Percentiles rank a stretch among this genome's conserved stretches.
phyloP scores from a whole-genome alignment of 805 yeast genomes.

The Danielozyma ontarioensis region DNA sequence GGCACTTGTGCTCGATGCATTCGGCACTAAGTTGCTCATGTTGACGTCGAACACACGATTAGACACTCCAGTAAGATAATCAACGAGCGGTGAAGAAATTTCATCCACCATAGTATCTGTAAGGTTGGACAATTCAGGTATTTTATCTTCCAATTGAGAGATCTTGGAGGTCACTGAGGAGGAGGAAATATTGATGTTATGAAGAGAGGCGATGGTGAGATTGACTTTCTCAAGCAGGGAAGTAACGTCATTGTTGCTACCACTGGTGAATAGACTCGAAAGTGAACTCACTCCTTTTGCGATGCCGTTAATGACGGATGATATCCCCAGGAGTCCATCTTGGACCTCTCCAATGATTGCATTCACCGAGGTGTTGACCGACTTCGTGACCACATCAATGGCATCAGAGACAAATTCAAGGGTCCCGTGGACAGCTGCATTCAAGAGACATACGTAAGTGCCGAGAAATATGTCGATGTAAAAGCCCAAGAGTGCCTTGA shows the following conservation, averaged over 20 bases:
- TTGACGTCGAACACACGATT: too few relatives aligned
- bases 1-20: too few relatives aligned
- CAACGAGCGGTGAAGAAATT: too few relatives aligned
- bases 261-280: conserved; percentile 44
- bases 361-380: conserved; percentile 56
- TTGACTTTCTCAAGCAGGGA: conserved; percentile 52
- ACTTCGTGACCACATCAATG: conserved; percentile 53
- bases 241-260: conserved; percentile 17
- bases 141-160: conserved; percentile 40
- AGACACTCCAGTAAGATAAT: too few relatives aligned
- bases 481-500: conserved; percentile 58
- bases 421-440: conserved; percentile 68
- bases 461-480: conserved; percentile 72
- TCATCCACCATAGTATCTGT: conserved; percentile 51
- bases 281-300: conserved; percentile 43
- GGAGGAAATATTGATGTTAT: conserved; percentile 46
- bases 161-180: conserved; percentile 55
- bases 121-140: conserved; percentile 65
- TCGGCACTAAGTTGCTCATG: too few relatives aligned
- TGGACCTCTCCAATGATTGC: conserved; percentile 57
- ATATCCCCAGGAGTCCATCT: conserved; percentile 57
- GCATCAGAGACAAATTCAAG: conserved; percentile 70
- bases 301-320: conserved; percentile 52
- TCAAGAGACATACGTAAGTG: conserved; percentile 77
- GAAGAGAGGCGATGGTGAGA: conserved; percentile 9